Evolutionary conservation across 2,329 filamentous ascomycete genomes (phyloP).

Genomic region (Pseudocercospora fijiensis): DNA sequence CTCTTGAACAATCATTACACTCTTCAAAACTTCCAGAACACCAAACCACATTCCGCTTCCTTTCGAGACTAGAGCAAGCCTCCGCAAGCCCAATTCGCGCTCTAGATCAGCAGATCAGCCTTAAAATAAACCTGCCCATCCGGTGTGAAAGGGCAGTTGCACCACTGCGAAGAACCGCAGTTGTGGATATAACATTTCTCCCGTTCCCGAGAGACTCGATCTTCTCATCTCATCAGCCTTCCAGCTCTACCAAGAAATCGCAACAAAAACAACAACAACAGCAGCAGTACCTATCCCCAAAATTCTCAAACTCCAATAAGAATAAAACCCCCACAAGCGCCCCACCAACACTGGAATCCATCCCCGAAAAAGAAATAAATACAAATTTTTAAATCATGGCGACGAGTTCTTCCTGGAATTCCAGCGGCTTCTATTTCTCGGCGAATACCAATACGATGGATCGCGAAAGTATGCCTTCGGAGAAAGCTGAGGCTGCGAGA

Average conservation of each 20-base stretch:
- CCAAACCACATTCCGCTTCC: not conserved
- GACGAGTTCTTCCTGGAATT: conserved; percentile 25
- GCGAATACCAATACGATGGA: conserved; percentile 31
- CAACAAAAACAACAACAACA: not conserved
- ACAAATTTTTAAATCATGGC: conserved; percentile 1
- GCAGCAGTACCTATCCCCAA: not conserved
- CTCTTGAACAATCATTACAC: not conserved
- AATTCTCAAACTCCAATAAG: not conserved
- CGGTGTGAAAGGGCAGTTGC: not conserved
- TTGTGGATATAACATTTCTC: conserved; percentile 4
- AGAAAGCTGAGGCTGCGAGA: conserved; percentile 29
- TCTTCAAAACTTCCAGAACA: not conserved
- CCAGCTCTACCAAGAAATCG: not conserved
- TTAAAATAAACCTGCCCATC: not conserved
- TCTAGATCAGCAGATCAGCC: not conserved
- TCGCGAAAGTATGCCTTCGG: conserved; percentile 27
- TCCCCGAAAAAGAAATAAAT: not conserved
- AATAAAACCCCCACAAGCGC: not conserved
- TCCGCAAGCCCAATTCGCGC: no score
- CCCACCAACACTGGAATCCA: not conserved
- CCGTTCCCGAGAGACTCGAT: not conserved
- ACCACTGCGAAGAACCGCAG: not conserved
- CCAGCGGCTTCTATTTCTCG: conserved; percentile 19
- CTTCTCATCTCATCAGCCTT: not conserved
- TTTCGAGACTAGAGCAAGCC: not conserved